These are phyloP conservation scores for Aciculoconidium aculeatum DNA, from an alignment of 805 yeast genomes.

Conservation along the genomic window DNA sequence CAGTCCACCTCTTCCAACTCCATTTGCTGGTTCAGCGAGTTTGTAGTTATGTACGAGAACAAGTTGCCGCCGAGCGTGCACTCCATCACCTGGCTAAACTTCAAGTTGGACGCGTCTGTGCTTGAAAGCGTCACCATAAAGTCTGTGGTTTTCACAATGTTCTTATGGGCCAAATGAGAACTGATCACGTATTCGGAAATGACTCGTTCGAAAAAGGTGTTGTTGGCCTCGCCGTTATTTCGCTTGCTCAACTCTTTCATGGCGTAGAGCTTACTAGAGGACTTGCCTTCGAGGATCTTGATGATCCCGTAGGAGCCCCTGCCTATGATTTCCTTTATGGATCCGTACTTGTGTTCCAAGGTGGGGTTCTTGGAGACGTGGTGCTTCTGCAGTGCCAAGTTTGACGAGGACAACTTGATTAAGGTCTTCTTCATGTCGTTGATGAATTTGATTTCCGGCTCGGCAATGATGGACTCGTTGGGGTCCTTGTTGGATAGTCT, in stretches of 20 bases:
- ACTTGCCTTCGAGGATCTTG: constrained; percentile 27
- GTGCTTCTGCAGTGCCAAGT: constrained; percentile 7
- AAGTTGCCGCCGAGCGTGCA: constrained; percentile 33
- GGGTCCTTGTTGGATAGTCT: constrained; percentile 11
- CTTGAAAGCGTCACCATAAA: constrained; percentile 42
- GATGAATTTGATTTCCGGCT: constrained; percentile 21
- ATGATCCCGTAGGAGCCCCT: constrained; percentile 46
- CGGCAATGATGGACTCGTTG: constrained; percentile 23
- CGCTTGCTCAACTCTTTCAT: constrained; percentile 28
- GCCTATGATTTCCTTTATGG: constrained; percentile 33
- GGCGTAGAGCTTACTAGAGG: constrained; percentile 17
- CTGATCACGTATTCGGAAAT: constrained; percentile 90
- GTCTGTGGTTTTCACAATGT: constrained; percentile 73
- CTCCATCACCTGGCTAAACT: constrained; percentile 33
- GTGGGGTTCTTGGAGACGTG: constrained; percentile 16
- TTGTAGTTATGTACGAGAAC: constrained; percentile 22
- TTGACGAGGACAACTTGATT: constrained; percentile 4
- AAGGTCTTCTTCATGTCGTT: constrained; percentile 16
- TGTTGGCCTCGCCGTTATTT: constrained; percentile 19
- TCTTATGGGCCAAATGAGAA: constrained; percentile 66
- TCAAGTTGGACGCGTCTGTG: constrained; percentile 2
- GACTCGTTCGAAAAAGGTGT: constrained; percentile 60
- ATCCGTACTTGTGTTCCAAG: constrained; percentile 28
- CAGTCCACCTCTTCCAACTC: constrained; percentile 72
- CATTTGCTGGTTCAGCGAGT: constrained; percentile 12